Percentiles rank a stretch among this genome's conserved stretches.
These are phyloP conservation scores for Chaetomium globosum DNA, from an alignment of 2,329 filamentous ascomycete genomes.

Conservation along the genomic window DNA sequence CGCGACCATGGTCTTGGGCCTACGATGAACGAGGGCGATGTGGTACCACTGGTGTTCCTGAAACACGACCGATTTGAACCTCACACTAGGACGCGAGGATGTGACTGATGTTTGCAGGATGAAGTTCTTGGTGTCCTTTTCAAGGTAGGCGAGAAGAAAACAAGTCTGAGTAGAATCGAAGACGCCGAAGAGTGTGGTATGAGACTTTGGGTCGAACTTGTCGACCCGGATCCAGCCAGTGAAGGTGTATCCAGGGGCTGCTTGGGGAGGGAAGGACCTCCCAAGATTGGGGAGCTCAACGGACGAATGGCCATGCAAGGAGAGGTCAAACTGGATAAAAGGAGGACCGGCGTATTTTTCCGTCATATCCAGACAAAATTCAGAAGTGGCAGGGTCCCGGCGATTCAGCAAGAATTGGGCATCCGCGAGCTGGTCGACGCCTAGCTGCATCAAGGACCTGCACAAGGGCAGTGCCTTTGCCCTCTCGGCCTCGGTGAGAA, in stretches of 20 bases:
- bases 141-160: slow-evolving; percentile 90
- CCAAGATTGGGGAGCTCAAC: slow-evolving; percentile 88
- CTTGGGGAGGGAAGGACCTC: slow-evolving; percentile 78
- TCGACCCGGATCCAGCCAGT: slow-evolving; percentile 88
- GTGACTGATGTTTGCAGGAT: slow-evolving; percentile 95
- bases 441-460: slow-evolving; percentile 69
- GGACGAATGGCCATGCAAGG: slow-evolving; percentile 82
- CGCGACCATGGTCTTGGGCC: slow-evolving; percentile 71
- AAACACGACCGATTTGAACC: slow-evolving; percentile 85
- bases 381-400: slow-evolving; percentile 57
- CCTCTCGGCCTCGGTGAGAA: slow-evolving; percentile 59
- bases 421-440: slow-evolving; percentile 79
- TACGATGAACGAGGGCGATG: slow-evolving; percentile 81
- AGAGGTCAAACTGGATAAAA: slow-evolving; percentile 92
- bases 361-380: slow-evolving; percentile 74
- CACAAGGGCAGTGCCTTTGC: slow-evolving; percentile 67
- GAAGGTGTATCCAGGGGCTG: slow-evolving; percentile 84
- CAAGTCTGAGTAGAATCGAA: slow-evolving; percentile 91
- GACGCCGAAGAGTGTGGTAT: slow-evolving; percentile 94
- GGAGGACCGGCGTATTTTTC: slow-evolving; percentile 75
- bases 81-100: slow-evolving; percentile 81
- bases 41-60: slow-evolving; percentile 86
- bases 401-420: slow-evolving; percentile 70
- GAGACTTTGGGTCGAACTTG: slow-evolving; percentile 77
- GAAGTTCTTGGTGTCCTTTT: slow-evolving; percentile 89